Evolutionary conservation across 345 rosid species (phyloP), one percentile per base, ranked within the genome.

Genomic region (Boechera stricta): DNA sequence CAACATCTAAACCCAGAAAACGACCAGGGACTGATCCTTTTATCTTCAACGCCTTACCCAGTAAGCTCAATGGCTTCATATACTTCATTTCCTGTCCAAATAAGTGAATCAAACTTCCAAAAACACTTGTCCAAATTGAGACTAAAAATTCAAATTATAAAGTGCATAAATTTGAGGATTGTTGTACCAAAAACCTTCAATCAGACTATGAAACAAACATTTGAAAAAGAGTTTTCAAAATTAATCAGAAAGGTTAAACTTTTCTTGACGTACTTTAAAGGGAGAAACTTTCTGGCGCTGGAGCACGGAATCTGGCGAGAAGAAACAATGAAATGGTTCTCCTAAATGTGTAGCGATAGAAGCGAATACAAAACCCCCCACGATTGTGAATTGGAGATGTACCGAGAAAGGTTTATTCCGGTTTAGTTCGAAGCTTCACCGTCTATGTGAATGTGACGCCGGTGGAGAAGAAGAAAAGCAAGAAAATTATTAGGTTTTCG

Each of bases 1-100:
- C 97, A 6, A 95, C 91, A 80, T 92, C 98, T 86, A 95, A 85
- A 21, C 96, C 96, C 7, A 89, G 96, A 44, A 84, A 82, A 70
- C 93, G 81, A 28, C 84, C 85, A 52, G 70, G 57, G 64, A 74
- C 67, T 21, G 24, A 39, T 26, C 66, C 75, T 64, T 79, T 78
- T 28, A 80, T 41, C 86, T 83, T 84, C 64, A 81, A 15, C 74
- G 88, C 72, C n/a, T 86, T 86, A 13, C 70, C 82, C 77, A 89
- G 78, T 80, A 90, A 76, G 21, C 73, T 78, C 73, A 82, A 39
- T 28, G 97, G 92, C 74, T 82, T 88, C 80, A 86, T 80, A 67
- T 83, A 89, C 86, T 84, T 89, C 98, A 94, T 94, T 79, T 86
- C 33, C 75, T 71, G 71, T 5, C 15, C 67, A 59, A 10, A 13